These are phyloP conservation scores for Immersiella caudata DNA, from an alignment of 495 filamentous ascomycete genomes.

Conservation along the genomic window DNA sequence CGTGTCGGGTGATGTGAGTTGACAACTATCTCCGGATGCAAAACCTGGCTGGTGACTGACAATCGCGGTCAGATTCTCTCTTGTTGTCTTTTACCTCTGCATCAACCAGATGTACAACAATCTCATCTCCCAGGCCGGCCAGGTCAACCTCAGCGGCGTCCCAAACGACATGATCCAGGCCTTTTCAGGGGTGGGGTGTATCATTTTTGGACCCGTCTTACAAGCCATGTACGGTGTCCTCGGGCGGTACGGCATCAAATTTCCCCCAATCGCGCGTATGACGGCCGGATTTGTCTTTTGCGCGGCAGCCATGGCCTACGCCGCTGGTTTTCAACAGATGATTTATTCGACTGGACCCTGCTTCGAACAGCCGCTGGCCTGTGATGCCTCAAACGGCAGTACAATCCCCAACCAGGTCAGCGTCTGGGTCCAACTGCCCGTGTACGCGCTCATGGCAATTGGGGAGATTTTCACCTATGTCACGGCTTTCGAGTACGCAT, in stretches of 20 bases:
- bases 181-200: conserved; percentile 39
- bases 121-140: conserved; percentile 53
- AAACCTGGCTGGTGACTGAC: not conserved
- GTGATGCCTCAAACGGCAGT: conserved; percentile 26
- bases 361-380: conserved; percentile 51
- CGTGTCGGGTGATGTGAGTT: conserved; percentile 51
- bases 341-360: conserved; percentile 54
- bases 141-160: conserved; percentile 53
- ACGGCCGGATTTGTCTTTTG: conserved; percentile 50
- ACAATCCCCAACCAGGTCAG: conserved; percentile 41
- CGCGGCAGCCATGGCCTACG: conserved; percentile 51
- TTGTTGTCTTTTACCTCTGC: conserved; percentile 61
- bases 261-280: conserved; percentile 57
- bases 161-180: conserved; percentile 53
- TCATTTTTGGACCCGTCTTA: conserved; percentile 51
- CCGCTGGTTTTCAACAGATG: conserved; percentile 50
- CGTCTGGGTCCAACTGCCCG: conserved; percentile 45
- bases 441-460: conserved; percentile 44
- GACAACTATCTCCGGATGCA: conserved; percentile 20
- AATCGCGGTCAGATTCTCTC: conserved; percentile 42
- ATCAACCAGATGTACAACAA: conserved; percentile 52
- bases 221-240: conserved; percentile 53
- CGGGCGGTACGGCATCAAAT: conserved; percentile 39
- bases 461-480: conserved; percentile 48
- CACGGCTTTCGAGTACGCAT: conserved; percentile 57